Conservation (phyloP, 2,329 filamentous ascomycete genomes). For the Cordyceps cateniannulata region DNA sequence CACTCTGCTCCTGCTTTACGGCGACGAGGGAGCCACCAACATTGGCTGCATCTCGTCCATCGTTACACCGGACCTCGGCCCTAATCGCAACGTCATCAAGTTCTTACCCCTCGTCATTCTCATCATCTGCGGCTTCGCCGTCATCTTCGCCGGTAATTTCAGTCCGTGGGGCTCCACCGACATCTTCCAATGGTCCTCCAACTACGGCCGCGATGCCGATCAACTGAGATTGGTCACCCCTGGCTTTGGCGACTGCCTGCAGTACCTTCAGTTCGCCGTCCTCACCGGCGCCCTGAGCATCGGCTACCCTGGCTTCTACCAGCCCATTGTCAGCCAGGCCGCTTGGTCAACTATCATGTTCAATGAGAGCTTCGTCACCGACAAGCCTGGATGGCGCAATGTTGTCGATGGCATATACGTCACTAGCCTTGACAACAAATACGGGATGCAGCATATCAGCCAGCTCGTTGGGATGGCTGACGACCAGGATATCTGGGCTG, state of each 20-base stretch:
- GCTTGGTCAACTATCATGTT: conserved; percentile 91
- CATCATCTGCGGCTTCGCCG: conserved; percentile 73
- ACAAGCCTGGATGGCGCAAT: conserved; percentile 57
- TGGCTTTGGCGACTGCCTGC: conserved; percentile 91
- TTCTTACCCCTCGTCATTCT: conserved; percentile 76
- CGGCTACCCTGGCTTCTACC: conserved; percentile 89
- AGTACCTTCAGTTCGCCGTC: conserved; percentile 91
- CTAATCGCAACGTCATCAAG: conserved; percentile 59
- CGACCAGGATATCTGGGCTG: conserved; percentile 80
- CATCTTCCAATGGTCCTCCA: conserved; percentile 93
- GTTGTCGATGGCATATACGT: conserved; percentile 83
- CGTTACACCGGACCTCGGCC: conserved; percentile 76
- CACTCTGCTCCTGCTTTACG: conserved; percentile 68
- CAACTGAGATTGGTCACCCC: conserved; percentile 87
- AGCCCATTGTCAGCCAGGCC: conserved; percentile 80
- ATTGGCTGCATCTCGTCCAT: conserved; percentile 78
- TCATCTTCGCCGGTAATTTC: conserved; percentile 75
- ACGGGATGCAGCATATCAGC: conserved; percentile 72
- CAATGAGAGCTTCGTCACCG: conserved; percentile 78
- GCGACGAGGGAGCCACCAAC: conserved; percentile 54
- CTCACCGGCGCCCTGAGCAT: conserved; percentile 82
- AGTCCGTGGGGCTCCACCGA: conserved; percentile 93
- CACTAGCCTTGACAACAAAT: conserved; percentile 55
- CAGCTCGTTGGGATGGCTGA: conserved; percentile 77
- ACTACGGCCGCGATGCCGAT: conserved; percentile 92